Evolutionary conservation across 768 basidiomycete genomes (phyloP).

Genomic region (Boletus pseudopeckii): DNA sequence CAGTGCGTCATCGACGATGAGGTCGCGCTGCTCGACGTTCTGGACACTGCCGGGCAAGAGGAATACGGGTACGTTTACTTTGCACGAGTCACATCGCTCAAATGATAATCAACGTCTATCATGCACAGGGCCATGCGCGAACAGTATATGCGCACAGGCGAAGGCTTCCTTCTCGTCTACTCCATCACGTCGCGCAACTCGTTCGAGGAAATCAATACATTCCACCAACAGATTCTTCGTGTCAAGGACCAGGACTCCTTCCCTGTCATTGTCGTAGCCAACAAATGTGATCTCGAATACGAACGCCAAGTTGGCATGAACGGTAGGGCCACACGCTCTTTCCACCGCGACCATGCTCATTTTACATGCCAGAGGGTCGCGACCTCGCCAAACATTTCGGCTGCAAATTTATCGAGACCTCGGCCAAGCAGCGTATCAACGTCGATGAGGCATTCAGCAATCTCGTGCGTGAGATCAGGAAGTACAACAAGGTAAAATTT

Average conservation of each 20-base stretch:
- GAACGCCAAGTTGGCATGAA: constrained; percentile 96
- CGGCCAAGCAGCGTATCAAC: constrained; percentile 94
- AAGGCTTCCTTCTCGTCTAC: constrained; percentile 97
- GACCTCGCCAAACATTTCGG: constrained; percentile 94
- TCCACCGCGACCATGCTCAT: neutral
- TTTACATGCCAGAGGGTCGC: constrained; percentile 73
- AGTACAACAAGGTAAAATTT: constrained; percentile 79
- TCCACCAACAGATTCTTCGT: constrained; percentile 93
- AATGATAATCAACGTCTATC: neutral
- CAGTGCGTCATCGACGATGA: constrained; percentile 98
- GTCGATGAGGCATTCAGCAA: constrained; percentile 94
- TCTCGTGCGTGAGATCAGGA: constrained; percentile 90
- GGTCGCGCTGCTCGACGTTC: constrained; percentile 93
- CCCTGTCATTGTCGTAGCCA: constrained; percentile 96
- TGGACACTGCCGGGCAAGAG: constrained; percentile 97
- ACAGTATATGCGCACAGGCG: constrained; percentile 98
- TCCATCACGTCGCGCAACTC: constrained; percentile 97
- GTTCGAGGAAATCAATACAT: constrained; percentile 94
- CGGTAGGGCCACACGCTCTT: constrained; percentile 45
- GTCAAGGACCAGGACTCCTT: constrained; percentile 96
- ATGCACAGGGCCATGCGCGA: constrained; percentile 88
- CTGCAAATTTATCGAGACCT: constrained; percentile 94
- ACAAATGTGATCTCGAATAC: constrained; percentile 94
- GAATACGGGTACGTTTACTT: constrained; percentile 80
- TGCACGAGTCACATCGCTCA: neutral